These are phyloP conservation scores for Oxyria digyna DNA, from an alignment of 148 eudicot species.

Conservation along the genomic window DNA sequence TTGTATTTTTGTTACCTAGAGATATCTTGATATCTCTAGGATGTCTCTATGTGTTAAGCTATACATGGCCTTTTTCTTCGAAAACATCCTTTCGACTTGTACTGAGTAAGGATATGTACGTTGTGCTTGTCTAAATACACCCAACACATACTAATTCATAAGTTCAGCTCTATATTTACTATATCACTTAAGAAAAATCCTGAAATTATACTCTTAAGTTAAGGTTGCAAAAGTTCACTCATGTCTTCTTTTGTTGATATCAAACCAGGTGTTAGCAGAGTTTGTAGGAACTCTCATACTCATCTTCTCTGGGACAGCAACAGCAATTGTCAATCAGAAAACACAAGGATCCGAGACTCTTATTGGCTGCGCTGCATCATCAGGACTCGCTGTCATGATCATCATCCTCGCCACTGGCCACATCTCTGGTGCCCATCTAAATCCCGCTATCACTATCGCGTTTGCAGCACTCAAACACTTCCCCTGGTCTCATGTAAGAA, in stretches of 20 bases:
- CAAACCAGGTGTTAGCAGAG: conserved; percentile 80
- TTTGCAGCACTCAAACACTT: conserved; percentile 92
- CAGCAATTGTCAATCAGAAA: conserved; percentile 83
- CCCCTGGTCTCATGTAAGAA: conserved; percentile 81
- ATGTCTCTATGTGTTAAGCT: too few relatives aligned
- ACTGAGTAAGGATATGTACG: too few relatives aligned
- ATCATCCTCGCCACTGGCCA: conserved; percentile 86
- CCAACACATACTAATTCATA: too few relatives aligned
- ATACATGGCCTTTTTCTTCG: too few relatives aligned
- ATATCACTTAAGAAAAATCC: too few relatives aligned
- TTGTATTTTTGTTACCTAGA: too few relatives aligned
- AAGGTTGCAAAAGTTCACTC: neutral
- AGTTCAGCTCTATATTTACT: too few relatives aligned
- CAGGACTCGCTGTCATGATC: conserved; percentile 91
- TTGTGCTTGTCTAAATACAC: too few relatives aligned
- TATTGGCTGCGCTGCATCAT: conserved; percentile 62
- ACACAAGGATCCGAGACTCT: conserved; percentile 76
- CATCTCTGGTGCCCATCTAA: conserved; percentile 95
- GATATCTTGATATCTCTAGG: too few relatives aligned
- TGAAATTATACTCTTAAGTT: too few relatives aligned
- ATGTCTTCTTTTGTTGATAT: conserved; percentile 2
- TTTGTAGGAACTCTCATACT: conserved; percentile 87
- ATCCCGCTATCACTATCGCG: conserved; percentile 79
- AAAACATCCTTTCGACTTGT: too few relatives aligned
- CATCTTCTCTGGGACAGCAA: conserved; percentile 73